Conservation (phyloP, 2,329 filamentous ascomycete species). For the Fusarium citri region DNA sequence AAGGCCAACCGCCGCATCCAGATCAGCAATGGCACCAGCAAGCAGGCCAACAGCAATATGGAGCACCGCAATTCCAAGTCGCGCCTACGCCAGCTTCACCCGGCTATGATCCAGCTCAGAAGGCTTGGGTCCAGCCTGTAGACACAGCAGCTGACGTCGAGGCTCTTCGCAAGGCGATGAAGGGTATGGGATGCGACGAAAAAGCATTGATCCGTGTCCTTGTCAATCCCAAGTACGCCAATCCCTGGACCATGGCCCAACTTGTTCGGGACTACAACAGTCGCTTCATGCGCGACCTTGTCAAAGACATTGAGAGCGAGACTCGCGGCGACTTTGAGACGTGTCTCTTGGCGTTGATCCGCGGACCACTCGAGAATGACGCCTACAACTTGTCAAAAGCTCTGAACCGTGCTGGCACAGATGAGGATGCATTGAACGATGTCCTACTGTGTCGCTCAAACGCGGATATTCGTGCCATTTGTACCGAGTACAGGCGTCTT, state of each 20-base stretch:
- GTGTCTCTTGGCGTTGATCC: slow-evolving; percentile 47
- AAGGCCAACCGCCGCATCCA: slow-evolving; percentile 19
- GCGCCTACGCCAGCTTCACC: slow-evolving; percentile 45
- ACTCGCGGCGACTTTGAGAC: slow-evolving; percentile 49
- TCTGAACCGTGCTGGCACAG: slow-evolving; percentile 48
- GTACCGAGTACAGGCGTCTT: slow-evolving; percentile 46
- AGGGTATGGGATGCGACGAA: slow-evolving; percentile 52
- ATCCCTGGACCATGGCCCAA: slow-evolving; percentile 50
- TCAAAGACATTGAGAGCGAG: slow-evolving; percentile 51
- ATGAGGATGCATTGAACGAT: slow-evolving; percentile 51
- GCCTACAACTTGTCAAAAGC: slow-evolving; percentile 47
- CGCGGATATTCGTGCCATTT: slow-evolving; percentile 51
- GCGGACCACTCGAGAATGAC: slow-evolving; percentile 51
- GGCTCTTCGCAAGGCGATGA: slow-evolving; percentile 51
- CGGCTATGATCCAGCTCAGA: slow-evolving; percentile 48
- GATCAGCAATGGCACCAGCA: slow-evolving; percentile 42
- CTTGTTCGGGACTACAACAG: slow-evolving; percentile 50
- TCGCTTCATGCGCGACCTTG: slow-evolving; percentile 50
- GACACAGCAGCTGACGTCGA: slow-evolving; percentile 49
- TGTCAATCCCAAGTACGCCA: slow-evolving; percentile 47
- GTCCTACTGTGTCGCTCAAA: slow-evolving; percentile 53
- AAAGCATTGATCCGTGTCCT: slow-evolving; percentile 47
- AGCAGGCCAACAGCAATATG: slow-evolving; percentile 16
- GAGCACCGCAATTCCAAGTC: slow-evolving; percentile 17
- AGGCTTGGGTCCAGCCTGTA: slow-evolving; percentile 40